phyloP scores from a whole-genome alignment of 2,329 filamentous ascomycete species.

The Cladobotryum protrusum region DNA sequence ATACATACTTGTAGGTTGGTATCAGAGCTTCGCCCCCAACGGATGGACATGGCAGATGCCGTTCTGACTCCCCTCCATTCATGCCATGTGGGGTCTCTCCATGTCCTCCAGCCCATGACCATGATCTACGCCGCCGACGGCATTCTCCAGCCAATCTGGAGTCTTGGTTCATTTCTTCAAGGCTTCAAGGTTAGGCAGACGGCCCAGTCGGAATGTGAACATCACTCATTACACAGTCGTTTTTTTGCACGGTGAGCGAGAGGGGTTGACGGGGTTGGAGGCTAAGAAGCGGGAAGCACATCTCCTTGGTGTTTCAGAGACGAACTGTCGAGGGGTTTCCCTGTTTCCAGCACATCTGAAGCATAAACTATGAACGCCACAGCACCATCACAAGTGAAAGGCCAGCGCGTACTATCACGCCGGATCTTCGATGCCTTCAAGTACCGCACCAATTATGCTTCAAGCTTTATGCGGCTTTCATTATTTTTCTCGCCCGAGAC shows the following conservation, averaged over 20 bases:
- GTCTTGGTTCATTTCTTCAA: background rate
- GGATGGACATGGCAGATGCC: no score
- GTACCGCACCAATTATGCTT: background rate
- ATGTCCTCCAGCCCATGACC: no score
- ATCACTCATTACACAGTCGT: no score
- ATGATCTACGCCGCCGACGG: background rate
- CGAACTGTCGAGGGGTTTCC: background rate
- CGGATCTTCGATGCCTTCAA: background rate
- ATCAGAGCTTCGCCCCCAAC: no score
- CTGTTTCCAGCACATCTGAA: background rate
- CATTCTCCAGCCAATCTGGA: background rate
- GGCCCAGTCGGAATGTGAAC: no score
- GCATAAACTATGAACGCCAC: background rate
- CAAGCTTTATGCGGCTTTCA: no score
- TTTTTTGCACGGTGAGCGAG: background rate
- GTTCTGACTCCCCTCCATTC: no score
- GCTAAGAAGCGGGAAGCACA: background rate
- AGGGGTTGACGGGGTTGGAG: background rate
- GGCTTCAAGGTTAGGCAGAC: background rate
- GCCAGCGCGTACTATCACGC: background rate
- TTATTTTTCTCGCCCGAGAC: background rate
- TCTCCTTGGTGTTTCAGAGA: constrained; percentile 1
- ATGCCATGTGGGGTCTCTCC: background rate
- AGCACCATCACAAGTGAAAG: background rate
- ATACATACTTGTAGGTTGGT: no score